Conservation (phyloP, 179 eudicot genomes). For the Heliamphora pulchella region DNA sequence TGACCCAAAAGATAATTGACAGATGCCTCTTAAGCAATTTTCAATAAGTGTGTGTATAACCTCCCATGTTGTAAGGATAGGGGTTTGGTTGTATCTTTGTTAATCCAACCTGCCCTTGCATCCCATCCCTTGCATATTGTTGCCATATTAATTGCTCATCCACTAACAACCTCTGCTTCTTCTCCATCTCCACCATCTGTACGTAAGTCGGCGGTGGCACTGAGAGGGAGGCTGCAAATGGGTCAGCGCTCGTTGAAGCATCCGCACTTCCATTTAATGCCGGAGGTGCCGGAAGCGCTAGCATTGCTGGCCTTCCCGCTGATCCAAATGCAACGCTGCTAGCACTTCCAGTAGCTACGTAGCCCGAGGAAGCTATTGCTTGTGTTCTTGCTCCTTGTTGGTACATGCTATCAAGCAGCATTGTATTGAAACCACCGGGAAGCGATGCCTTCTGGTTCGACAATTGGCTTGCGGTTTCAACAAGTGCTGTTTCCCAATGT, state of each 20-base stretch:
- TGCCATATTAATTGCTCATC: conserved; percentile 87
- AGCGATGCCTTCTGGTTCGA: conserved; percentile 49
- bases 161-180: conserved; percentile 52
- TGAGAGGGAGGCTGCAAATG: conserved; percentile 61
- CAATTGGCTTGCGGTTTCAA: conserved; percentile 58
- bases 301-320: conserved; percentile 44
- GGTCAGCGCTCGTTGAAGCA: conserved; percentile 28
- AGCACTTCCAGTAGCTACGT: conserved; percentile 59
- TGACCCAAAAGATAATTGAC: background rate
- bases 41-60: conserved; percentile 20
- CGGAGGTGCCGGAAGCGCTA: conserved; percentile 71
- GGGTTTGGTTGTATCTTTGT: conserved; percentile 28
- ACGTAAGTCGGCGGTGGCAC: conserved; percentile 75
- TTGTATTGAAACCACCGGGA: conserved; percentile 57
- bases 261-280: conserved; percentile 2
- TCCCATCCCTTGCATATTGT: conserved; percentile 54
- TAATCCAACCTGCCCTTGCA: conserved; percentile 54
- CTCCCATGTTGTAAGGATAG: conserved; percentile 28
- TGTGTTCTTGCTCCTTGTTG: conserved; percentile 47
- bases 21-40: background rate
- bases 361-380: conserved; percentile 29
- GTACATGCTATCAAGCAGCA: conserved; percentile 76
- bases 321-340: conserved; percentile 75
- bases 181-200: conserved; percentile 85
- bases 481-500: conserved; percentile 75